phyloP scores from a whole-genome alignment of 768 basidiomycete species.

The Rhodotorula diobovata region DNA sequence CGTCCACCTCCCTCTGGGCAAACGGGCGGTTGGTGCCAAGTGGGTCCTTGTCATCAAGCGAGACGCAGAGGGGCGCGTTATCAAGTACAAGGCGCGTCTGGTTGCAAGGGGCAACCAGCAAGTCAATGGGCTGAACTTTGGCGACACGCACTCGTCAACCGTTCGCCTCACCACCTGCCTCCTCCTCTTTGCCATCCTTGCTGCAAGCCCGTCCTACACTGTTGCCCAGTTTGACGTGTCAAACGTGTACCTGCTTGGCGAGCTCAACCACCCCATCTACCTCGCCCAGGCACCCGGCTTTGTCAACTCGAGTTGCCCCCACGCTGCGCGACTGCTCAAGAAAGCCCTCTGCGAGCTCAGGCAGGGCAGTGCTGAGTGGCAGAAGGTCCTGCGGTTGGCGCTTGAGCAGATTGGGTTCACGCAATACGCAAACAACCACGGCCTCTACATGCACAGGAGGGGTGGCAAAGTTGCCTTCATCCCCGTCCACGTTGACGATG shows the following conservation, averaged over 20 bases:
- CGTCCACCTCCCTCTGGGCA: constrained; percentile 42
- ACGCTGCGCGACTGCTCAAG: constrained; percentile 25
- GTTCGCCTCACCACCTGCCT: constrained; percentile 42
- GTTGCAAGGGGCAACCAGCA: constrained; percentile 52
- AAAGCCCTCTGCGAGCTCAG: constrained; percentile 53
- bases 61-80: constrained; percentile 48
- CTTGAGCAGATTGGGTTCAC: constrained; percentile 37
- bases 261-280: constrained; percentile 47
- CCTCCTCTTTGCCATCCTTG: constrained; percentile 42
- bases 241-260: constrained; percentile 42
- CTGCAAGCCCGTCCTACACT: constrained; percentile 31
- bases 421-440: not conserved
- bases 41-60: constrained; percentile 53
- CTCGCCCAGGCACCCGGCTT: constrained; percentile 51
- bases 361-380: constrained; percentile 51
- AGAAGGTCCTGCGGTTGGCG: constrained; percentile 45
- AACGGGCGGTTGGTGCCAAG: constrained; percentile 46
- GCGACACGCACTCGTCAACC: constrained; percentile 44
- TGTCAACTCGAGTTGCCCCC: not conserved
- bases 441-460: not conserved
- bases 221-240: constrained; percentile 41
- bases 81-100: constrained; percentile 51
- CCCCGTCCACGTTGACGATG: constrained; percentile 4
- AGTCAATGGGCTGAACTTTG: constrained; percentile 50
- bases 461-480: not conserved